Conservation (phyloP, 75 land plant genomes). For the Cryptomeria japonica region DNA sequence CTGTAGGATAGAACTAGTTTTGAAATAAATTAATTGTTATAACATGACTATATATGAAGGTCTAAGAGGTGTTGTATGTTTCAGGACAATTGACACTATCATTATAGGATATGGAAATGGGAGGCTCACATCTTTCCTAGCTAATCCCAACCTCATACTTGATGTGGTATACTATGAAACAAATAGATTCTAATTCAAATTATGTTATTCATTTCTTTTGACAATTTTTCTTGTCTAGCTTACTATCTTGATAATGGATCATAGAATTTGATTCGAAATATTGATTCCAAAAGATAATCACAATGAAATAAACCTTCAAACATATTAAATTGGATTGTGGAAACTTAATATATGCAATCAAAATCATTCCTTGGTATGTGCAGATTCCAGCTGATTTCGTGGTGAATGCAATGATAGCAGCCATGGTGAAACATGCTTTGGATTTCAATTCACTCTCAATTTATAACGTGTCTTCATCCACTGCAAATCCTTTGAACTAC, state of each 20-base stretch:
- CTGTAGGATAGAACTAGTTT: not conserved
- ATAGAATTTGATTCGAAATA: no score
- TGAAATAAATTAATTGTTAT: not conserved
- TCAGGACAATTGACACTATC: slow-evolving; percentile 78
- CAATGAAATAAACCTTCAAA: no score
- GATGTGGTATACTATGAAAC: slow-evolving; percentile 48
- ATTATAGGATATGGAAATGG: slow-evolving; percentile 71
- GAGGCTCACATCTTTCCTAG: slow-evolving; percentile 62
- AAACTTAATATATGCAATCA: no score
- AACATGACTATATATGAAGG: not conserved
- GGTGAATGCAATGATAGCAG: slow-evolving; percentile 65
- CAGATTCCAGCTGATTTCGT: slow-evolving; percentile 88
- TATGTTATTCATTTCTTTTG: not conserved
- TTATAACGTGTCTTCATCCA: slow-evolving; percentile 70
- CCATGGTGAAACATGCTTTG: slow-evolving; percentile 46
- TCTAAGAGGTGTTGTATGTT: not conserved
- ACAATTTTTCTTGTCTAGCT: no score
- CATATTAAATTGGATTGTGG: no score
- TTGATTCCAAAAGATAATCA: no score
- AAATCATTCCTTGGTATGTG: not conserved
- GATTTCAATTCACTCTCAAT: slow-evolving; percentile 24
- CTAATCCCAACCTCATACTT: slow-evolving; percentile 42
- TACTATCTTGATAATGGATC: no score
- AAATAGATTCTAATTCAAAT: not conserved
- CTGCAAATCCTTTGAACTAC: slow-evolving; percentile 52